Evolutionary conservation across 1,284 basidiomycete genomes (phyloP), one percentile per base, ranked within the genome.

Genomic region (Sporisorium sorghi): DNA sequence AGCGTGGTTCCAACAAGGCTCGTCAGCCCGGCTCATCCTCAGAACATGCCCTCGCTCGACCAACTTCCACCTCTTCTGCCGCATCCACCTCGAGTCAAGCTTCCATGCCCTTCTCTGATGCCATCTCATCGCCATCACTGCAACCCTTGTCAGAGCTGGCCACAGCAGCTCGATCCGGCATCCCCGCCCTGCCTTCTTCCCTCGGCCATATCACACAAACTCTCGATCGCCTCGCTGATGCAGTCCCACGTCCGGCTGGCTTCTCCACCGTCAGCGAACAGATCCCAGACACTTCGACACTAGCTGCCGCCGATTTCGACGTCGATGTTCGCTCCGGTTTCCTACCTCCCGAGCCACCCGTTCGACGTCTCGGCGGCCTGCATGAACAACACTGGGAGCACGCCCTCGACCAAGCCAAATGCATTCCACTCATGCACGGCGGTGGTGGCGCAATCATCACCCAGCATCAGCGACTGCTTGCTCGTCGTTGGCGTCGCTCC

Each of bases 221-320:
- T 4, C 33, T 54, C 12, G 65, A 75, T 23, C 61, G 65, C 10
- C 60, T 70, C 24, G 24, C 57, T 1, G 73, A 76, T 55, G 60
- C 64, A 32, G 63, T 76, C 1, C 73, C 68, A 2, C 63, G 63
- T 24, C 73, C 72, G 12, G 48, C 58, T 7, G 67, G 64, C 55
- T 77, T 77, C 55, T 64, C 75, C 35, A 66, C 60, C 32, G 59
- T 70, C 56, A 40, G 58, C 58, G 64, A 73, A 32, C 64, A 76
- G 19, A 65, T 86, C 17, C 86, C 87, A 37, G 93, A 94, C 84
- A 93, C 91, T 5, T 90, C 92, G 12, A 94, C 93, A 5, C 89
- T 94, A 58, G 92, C 93, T 14, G 91, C 93, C 5, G 93, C 94
- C 83, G 94, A 97, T 87, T 97, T 94, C 87, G 94, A 97, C 83